Conservation (phyloP, 371 early-diverging fungal species). For the Mucor plumbeus region DNA sequence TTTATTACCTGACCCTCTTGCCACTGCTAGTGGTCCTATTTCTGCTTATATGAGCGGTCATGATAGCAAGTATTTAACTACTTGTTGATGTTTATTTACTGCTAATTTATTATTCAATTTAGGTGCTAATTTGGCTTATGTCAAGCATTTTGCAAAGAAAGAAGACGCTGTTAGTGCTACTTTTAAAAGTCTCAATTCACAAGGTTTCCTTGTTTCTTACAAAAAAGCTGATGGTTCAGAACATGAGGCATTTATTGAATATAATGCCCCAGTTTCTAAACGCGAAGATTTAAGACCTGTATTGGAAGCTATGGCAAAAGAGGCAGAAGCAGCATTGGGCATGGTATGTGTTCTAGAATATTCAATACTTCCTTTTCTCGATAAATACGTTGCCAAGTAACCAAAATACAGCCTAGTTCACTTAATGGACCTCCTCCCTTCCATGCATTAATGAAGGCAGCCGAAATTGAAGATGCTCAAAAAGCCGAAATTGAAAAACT, state of each 20-base stretch:
- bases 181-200: slow-evolving; percentile 43
- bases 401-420: slow-evolving; percentile 44
- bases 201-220: slow-evolving; percentile 41
- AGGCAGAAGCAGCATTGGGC: slow-evolving; percentile 52
- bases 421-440: slow-evolving; percentile 47
- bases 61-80: slow-evolving; percentile 26
- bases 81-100: no score
- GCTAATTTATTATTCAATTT: background rate
- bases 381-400: background rate
- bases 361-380: background rate
- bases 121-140: slow-evolving; percentile 54
- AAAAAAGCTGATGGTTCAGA: slow-evolving; percentile 26
- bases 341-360: slow-evolving; percentile 26
- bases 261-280: slow-evolving; percentile 40
- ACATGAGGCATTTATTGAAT: slow-evolving; percentile 38
- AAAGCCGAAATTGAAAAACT: slow-evolving; percentile 29
- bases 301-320: slow-evolving; percentile 54
- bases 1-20: slow-evolving; percentile 43
- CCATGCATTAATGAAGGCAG: slow-evolving; percentile 45
- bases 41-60: slow-evolving; percentile 58
- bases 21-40: slow-evolving; percentile 45
- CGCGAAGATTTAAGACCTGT: slow-evolving; percentile 50
- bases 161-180: slow-evolving; percentile 43
- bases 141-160: slow-evolving; percentile 41
- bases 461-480: slow-evolving; percentile 37